Evolutionary conservation across 805 yeast species (phyloP).

Genomic region (Teunomyces pallodes): DNA sequence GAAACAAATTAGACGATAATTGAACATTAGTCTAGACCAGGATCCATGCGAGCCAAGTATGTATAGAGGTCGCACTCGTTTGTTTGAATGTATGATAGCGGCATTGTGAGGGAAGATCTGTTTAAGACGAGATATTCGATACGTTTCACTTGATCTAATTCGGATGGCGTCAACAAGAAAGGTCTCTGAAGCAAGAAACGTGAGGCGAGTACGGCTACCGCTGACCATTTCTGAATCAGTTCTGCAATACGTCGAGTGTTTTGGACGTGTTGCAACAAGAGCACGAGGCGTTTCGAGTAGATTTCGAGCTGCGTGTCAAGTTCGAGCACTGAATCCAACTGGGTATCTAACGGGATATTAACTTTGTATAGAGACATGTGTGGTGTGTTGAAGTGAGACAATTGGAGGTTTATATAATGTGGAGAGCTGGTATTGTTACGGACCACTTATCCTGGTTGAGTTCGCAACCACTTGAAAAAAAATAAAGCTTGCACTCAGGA

Average conservation of each 20-base stretch:
- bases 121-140: neutral
- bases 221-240: neutral
- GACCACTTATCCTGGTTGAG: neutral
- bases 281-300: neutral
- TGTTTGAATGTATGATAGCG: neutral
- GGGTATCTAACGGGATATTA: too few relatives aligned
- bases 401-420: too few relatives aligned
- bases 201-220: neutral
- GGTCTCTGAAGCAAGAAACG: neutral
- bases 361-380: too few relatives aligned
- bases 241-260: neutral
- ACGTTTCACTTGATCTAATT: neutral
- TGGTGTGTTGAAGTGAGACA: too few relatives aligned
- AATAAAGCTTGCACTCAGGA: constrained; percentile 80
- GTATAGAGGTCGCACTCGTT: neutral
- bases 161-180: neutral
- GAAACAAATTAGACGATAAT: neutral
- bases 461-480: constrained; percentile 19
- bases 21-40: neutral
- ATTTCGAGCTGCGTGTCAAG: neutral
- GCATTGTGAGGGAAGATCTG: neutral
- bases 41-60: neutral
- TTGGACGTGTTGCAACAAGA: neutral
- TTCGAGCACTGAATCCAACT: neutral
- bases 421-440: too few relatives aligned